phyloP scores from a whole-genome alignment of 768 basidiomycete genomes.

The Panellus pusillus region DNA sequence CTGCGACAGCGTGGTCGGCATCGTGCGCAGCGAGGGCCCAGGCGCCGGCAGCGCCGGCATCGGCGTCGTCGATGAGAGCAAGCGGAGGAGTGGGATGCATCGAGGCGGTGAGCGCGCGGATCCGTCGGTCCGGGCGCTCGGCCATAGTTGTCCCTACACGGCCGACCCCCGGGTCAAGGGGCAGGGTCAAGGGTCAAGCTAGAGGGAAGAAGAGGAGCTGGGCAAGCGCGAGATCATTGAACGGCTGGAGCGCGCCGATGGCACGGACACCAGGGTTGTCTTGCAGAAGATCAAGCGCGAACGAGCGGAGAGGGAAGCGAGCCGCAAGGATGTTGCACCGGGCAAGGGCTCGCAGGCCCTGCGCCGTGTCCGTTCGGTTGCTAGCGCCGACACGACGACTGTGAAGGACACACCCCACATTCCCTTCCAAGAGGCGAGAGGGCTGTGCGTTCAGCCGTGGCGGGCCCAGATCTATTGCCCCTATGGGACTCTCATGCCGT shows the following conservation, averaged over 20 bases:
- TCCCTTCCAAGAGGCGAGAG: slow-evolving; percentile 85
- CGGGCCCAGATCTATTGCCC: slow-evolving; percentile 65
- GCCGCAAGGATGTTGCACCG: slow-evolving; percentile 45
- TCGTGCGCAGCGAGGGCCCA: too few species aligned
- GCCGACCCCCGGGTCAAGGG: too few species aligned
- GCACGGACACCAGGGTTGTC: slow-evolving; percentile 66
- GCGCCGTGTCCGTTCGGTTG: slow-evolving; percentile 35
- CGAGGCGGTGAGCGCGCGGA: too few species aligned
- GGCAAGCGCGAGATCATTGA: slow-evolving; percentile 76
- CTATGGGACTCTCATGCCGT: slow-evolving; percentile 27
- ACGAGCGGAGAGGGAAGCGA: slow-evolving; percentile 49
- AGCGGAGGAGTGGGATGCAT: too few species aligned
- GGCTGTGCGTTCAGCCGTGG: slow-evolving; percentile 71
- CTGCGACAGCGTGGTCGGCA: too few species aligned
- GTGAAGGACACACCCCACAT: slow-evolving; percentile 80
- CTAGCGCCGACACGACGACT: slow-evolving; percentile 57
- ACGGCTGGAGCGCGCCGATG: slow-evolving; percentile 69
- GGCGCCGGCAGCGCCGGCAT: too few species aligned
- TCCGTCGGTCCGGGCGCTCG: too few species aligned
- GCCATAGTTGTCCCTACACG: too few species aligned
- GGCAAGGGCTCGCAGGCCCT: slow-evolving; percentile 52
- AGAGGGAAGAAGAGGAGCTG: slow-evolving; percentile 74
- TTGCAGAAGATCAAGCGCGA: slow-evolving; percentile 66
- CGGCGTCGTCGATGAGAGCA: too few species aligned
- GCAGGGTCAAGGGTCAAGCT: too few species aligned